Base-by-base conservation (phyloP, 1,284 basidiomycete genomes). In the Hortiboletus rubellus region DNA sequence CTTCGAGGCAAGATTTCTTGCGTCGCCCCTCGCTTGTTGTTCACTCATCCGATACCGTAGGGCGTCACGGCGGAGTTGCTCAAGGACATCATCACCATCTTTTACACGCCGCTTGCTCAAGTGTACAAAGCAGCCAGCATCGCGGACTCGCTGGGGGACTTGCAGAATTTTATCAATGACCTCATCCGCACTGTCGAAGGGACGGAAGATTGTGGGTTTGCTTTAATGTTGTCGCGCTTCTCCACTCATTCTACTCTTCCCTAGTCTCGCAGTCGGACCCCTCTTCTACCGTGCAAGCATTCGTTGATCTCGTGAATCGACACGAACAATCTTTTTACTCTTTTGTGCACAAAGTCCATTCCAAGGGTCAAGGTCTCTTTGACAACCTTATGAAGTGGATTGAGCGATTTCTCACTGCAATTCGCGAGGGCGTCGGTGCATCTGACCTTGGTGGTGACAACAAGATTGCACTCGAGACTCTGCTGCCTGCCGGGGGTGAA, bases 41-140 rank as follows among this genome's bases (percentile, higher is more conserved):
- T 71, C 40, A 22, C 47, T 52, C 47, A 53, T 12, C 40, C 27
- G 10, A 33, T 44, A 36, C 15, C 17, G 3, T 60, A 96, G 94
- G 95, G 96, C 14, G 90, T 89, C 42, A 99, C 97, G 0, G 88
- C 97, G 4, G 96, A 98, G 48, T 77, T 99, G 41, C 79, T 99
- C 66, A 98, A 96, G 75, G 97, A 99, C 72, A 98, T 99, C 60
- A 95, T 99, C 66, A 98, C 97, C 12, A 99, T 99, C 60, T 99
- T 99, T 75, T 99, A 99, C 74, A 79, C 96, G 1, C 97, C 97
- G 1, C 80, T 99, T n/a, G 97, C 97, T 0, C 93, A 96, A 67
- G 97, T 99, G 3, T 99, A 99, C 78, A 91, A 93, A 69, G 96
- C 96, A 5, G 97, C 97, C 6, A 98, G 92, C 71, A 98, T 99